Conservation (phyloP, 2,329 filamentous ascomycete species). For the Penicillium thymicola region DNA sequence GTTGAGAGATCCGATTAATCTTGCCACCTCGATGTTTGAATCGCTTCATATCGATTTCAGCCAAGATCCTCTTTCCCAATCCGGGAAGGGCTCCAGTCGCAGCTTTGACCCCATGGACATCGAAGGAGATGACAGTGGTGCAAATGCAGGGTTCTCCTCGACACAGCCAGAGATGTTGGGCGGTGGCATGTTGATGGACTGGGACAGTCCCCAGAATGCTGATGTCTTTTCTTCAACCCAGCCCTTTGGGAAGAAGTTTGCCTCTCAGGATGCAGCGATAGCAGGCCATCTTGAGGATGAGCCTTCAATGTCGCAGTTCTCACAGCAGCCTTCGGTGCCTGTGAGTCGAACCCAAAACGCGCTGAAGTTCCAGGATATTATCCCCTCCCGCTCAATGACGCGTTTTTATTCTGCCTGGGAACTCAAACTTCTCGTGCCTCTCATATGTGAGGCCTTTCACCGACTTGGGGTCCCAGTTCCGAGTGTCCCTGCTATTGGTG, state of each 20-base stretch:
- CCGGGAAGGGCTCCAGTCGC: conserved; percentile 34
- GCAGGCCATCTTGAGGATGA: conserved; percentile 74
- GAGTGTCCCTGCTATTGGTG: conserved; percentile 43
- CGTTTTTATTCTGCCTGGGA: conserved; percentile 87
- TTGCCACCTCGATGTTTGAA: conserved; percentile 95
- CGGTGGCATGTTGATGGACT: conserved; percentile 76
- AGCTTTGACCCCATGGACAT: conserved; percentile 65
- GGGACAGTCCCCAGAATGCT: conserved; percentile 69
- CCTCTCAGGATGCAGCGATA: conserved; percentile 42
- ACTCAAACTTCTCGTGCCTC: conserved; percentile 69
- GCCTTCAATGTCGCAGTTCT: conserved; percentile 81
- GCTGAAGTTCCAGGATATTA: conserved; percentile 82
- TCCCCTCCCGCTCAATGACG: conserved; percentile 80
- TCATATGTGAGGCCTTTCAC: conserved; percentile 77
- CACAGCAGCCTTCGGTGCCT: conserved; percentile 71
- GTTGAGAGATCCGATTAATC: conserved; percentile 71
- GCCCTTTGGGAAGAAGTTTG: conserved; percentile 38
- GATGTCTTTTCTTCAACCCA: conserved; percentile 47
- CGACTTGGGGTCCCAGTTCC: conserved; percentile 77
- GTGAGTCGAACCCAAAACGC: conserved; percentile 85
- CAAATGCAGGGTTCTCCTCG: conserved; percentile 60
- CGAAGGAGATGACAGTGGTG: conserved; percentile 49
- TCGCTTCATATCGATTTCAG: conserved; percentile 84
- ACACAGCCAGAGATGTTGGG: conserved; percentile 81
- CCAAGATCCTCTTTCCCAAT: conserved; percentile 58